Conservation (phyloP, 2,329 filamentous ascomycete species). For the Emmonsiellopsis sp. region DNA sequence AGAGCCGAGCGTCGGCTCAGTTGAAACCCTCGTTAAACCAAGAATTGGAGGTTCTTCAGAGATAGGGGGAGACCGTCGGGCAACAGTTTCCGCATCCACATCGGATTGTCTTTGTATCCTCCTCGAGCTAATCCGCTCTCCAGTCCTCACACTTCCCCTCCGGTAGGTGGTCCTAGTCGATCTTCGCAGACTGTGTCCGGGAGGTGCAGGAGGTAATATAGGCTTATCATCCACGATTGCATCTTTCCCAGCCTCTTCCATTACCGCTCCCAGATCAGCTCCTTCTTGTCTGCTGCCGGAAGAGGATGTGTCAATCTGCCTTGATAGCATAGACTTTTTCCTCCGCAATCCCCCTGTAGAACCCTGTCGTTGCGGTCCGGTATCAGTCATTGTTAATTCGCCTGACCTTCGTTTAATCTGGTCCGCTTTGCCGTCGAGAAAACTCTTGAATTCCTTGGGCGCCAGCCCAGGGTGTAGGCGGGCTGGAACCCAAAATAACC, state of each 20-base stretch:
- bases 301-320: constrained; percentile 70
- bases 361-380: constrained; percentile 45
- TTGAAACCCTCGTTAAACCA: constrained; percentile 26
- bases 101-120: constrained; percentile 57
- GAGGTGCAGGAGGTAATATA: constrained; percentile 66
- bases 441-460: constrained; percentile 92
- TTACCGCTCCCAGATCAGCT: constrained; percentile 6
- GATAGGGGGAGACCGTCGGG: constrained; percentile 25
- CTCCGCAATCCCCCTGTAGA: constrained; percentile 57
- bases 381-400: constrained; percentile 54
- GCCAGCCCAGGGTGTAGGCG: constrained; percentile 89
- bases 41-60: constrained; percentile 22
- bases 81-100: constrained; percentile 44
- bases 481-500: constrained; percentile 91
- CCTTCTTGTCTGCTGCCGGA: not conserved
- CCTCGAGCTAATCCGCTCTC: constrained; percentile 67
- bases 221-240: constrained; percentile 60
- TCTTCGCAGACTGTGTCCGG: constrained; percentile 70
- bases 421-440: constrained; percentile 86
- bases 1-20: constrained; percentile 23
- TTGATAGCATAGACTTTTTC: constrained; percentile 92
- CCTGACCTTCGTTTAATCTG: constrained; percentile 78
- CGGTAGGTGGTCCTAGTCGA: constrained; percentile 89
- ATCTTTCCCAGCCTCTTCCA: constrained; percentile 10
- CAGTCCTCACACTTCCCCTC: constrained; percentile 73